Evolutionary conservation across 176 grass and related monocot genomes (phyloP), one percentile per base, ranked within the genome.

Genomic region (Calamus simplicifolius): DNA sequence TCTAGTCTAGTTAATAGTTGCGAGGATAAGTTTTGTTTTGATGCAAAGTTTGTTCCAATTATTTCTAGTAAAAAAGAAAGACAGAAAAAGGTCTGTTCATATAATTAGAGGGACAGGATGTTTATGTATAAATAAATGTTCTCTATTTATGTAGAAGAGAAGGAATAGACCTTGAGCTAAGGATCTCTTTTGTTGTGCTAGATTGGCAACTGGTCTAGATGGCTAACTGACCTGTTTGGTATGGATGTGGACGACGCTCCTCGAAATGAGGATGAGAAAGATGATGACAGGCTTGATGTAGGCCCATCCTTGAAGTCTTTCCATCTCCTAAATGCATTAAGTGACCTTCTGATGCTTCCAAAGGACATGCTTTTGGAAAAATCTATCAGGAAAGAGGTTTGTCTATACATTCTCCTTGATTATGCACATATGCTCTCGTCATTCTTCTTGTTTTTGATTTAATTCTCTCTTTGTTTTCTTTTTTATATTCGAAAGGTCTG

Each of bases 261-360:
- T 25, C 64, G 64, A 61, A 35, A 54, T 78, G 71, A 78, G 58
- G 77, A 77, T 72, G 27, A 43, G 35, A 25, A 78, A 79, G 31
- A 55, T 78, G 54, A 79, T 68, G 75, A 68, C 15, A 38, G 28
- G 13, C 29, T 25, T 74, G 70, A 73, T 25, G 51, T 71, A 69
- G 56, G 75, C 29, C 56, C 71, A 80, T 78, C 54, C 19, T 62
- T 31, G 31, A 90, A 85, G 51, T 78, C 84, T 49, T 91, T 97
- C 68, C 80, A 77, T 82, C 67, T 88, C 50, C 73, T 97, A 58
- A 97, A 91, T 88, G 87, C 87, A 75, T 78, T 97, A 52, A 91
- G 93, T 82, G 93, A 97, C 80, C 87, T 97, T 61, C 79, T 97
- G 23, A 97, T 97, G 93, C 60, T 97, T 19, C 93, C 93, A 77